Base-by-base conservation (phyloP, 2,329 filamentous ascomycete genomes). In the Penicillium sp. region DNA sequence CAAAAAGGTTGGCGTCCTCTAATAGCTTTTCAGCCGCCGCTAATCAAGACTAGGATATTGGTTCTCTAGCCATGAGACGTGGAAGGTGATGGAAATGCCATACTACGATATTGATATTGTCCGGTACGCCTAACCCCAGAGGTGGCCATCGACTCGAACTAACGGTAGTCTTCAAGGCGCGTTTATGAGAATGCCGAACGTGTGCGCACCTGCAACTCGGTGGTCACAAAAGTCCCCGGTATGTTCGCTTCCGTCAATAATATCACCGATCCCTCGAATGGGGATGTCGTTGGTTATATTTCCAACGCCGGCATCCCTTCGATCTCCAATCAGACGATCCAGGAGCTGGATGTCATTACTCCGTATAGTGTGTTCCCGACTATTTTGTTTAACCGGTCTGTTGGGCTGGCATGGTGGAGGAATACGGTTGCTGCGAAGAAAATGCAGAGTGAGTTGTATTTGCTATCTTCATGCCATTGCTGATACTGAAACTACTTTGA, bases 161-260 rank as follows among this genome's bases (percentile, higher is more conserved):
- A 32, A 44, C 12, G 23, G 60, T 27, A 27, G 25, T 7, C 8
- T 15, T 3, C 3, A 12, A 70, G 69, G 10, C 67, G 71, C 7
- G 41, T 75, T 1, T 72, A 67, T 53, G 55, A 67, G 23, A 75
- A 75, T 13, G 68, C 65, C 1, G 72, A 74, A 50, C 60, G 71
- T 24, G 72, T 65, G 18, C 65, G 72, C 3, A 75, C 72, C 3
- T 75, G 72, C 54, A 73, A 74, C 51, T 72, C 72, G 0, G 64
- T 69, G 3, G 61, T 68, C 25, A 72, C 66, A 25, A 64, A 67
- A 20, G 51, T 61, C 0, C 70, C 72, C 0, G 72, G 72, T 0
- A 65, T 75, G 50, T 74, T 72, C 39, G 72, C 72, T 0, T 74
- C 72, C 0, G 62, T 75, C 46, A 74, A 75, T 59, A 74, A 75